A percentile compares a stretch with the other conserved stretches of the same genome.
Evolutionary conservation across 495 filamentous ascomycete species (phyloP).

Genomic region (Penicillium coprophilum): DNA sequence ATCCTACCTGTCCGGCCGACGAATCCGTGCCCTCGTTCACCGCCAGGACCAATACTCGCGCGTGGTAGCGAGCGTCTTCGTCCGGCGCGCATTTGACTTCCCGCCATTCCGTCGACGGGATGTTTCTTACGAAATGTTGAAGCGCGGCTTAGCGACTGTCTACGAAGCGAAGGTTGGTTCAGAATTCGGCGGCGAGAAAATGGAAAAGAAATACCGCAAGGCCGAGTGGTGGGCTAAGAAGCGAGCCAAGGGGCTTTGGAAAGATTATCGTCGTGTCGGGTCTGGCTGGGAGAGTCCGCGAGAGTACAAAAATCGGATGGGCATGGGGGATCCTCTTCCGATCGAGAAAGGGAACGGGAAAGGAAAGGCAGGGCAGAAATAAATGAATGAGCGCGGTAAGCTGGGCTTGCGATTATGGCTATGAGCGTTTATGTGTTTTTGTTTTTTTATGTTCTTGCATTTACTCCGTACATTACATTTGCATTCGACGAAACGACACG

Average conservation of each 20-base stretch:
- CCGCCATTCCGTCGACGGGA: conserved; percentile 63
- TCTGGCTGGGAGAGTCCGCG: conserved; percentile 69
- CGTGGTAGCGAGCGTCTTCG: conserved; percentile 80
- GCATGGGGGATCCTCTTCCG: conserved; percentile 28
- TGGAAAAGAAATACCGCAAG: conserved; percentile 63
- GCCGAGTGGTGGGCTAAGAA: conserved; percentile 71
- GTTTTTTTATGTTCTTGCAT: background rate
- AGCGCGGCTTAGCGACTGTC: conserved; percentile 76
- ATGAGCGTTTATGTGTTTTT: conserved; percentile 1
- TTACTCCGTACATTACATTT: too few species aligned
- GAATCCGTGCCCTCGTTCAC: conserved; percentile 77
- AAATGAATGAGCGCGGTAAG: background rate
- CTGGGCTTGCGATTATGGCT: conserved; percentile 2
- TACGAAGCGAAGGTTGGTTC: conserved; percentile 88
- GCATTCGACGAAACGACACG: conserved; percentile 17
- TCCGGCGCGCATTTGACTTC: conserved; percentile 61
- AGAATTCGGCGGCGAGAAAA: conserved; percentile 74
- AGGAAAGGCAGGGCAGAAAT: conserved; percentile 42
- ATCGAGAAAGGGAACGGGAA: conserved; percentile 1
- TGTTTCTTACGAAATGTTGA: conserved; percentile 87
- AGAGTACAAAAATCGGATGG: conserved; percentile 76
- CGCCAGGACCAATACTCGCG: conserved; percentile 88
- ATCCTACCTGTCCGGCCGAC: conserved; percentile 66
- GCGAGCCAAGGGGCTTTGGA: conserved; percentile 77
- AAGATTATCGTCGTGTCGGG: conserved; percentile 43